phyloP scores from a whole-genome alignment of 306 rosid species.

The Pyrus bretschneideri region DNA sequence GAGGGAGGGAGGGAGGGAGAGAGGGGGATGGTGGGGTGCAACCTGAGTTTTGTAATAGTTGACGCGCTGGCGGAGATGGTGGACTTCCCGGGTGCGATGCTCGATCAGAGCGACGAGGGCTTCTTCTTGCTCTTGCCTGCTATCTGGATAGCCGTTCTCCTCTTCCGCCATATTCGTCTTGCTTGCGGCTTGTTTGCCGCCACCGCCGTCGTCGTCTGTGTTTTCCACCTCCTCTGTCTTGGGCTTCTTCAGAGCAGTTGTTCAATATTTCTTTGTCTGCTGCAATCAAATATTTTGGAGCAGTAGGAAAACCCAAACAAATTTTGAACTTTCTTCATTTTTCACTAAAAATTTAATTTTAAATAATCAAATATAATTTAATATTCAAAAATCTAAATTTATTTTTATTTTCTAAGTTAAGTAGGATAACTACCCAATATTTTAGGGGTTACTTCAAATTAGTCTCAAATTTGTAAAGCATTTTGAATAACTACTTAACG shows the following conservation, averaged over 20 bases:
- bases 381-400: too few relatives aligned
- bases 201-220: background rate
- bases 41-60: constrained; percentile 76
- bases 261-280: background rate
- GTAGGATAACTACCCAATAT: too few relatives aligned
- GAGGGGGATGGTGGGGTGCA: background rate
- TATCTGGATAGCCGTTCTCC: background rate
- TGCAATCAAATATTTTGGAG: too few relatives aligned
- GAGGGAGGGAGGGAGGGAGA: background rate
- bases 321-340: too few relatives aligned
- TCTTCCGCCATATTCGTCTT: background rate
- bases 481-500: too few relatives aligned
- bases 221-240: background rate
- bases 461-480: too few relatives aligned
- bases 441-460: too few relatives aligned
- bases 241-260: constrained; percentile 1
- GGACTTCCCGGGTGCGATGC: constrained; percentile 72
- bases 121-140: constrained; percentile 62
- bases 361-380: too few relatives aligned
- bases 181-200: background rate
- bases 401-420: too few relatives aligned
- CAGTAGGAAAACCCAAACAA: background rate
- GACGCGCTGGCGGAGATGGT: constrained; percentile 47
- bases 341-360: too few relatives aligned
- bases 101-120: constrained; percentile 78